These are phyloP conservation scores for Glaciozyma antarctica DNA, from an alignment of 768 basidiomycete species.

Conservation along the genomic window DNA sequence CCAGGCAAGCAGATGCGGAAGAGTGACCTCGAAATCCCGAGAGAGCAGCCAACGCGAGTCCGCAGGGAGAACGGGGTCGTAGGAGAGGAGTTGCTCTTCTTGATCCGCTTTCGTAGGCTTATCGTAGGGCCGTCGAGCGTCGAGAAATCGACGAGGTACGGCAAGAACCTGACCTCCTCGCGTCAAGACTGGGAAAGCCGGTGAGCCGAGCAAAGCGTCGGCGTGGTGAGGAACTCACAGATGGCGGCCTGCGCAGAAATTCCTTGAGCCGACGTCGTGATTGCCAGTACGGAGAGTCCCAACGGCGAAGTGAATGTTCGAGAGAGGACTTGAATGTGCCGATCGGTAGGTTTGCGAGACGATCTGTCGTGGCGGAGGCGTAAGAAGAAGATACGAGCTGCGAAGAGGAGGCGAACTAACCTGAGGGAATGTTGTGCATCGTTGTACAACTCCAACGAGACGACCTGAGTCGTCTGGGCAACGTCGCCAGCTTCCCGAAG, in stretches of 20 bases:
- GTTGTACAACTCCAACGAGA: background rate
- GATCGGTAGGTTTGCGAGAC: background rate
- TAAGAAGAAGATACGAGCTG: background rate
- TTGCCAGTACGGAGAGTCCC: slow-evolving; percentile 57
- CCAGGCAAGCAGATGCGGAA: background rate
- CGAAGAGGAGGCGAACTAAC: background rate
- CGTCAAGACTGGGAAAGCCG: background rate
- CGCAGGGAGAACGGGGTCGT: slow-evolving; percentile 66
- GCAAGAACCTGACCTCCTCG: background rate
- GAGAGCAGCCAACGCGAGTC: slow-evolving; percentile 56
- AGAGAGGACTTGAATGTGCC: background rate
- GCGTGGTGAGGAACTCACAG: slow-evolving; percentile 43
- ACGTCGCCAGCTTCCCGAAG: background rate
- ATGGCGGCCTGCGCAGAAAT: slow-evolving; percentile 79
- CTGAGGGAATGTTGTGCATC: background rate
- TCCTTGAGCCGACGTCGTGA: slow-evolving; percentile 78
- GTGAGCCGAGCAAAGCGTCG: too few relatives aligned
- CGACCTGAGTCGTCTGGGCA: background rate
- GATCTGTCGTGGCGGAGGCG: background rate
- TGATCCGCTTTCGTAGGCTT: slow-evolving; percentile 67
- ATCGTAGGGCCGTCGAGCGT: slow-evolving; percentile 70
- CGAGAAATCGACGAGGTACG: slow-evolving; percentile 59
- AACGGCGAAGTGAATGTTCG: slow-evolving; percentile 59
- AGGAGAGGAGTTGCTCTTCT: slow-evolving; percentile 77
- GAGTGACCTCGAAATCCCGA: slow-evolving; percentile 50